A percentile compares a stretch with the other conserved stretches of the same genome.
phyloP scores from a whole-genome alignment of 768 basidiomycete species.

The Sarcodon sp. region DNA sequence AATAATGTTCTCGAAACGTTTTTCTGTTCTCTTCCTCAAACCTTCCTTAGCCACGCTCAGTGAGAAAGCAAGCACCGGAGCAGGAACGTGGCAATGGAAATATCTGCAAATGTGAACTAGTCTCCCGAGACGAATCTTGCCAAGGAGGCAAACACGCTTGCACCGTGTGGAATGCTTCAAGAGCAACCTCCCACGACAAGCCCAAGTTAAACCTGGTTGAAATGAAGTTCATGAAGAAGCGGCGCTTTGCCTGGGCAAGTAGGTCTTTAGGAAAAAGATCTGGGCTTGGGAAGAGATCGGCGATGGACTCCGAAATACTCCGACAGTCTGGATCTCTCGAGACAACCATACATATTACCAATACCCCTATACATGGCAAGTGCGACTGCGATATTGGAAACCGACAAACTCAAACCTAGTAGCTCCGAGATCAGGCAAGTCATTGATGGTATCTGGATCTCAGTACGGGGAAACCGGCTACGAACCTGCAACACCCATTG shows the following conservation, averaged over 20 bases:
- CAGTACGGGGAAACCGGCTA: too few relatives aligned
- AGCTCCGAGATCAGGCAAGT: too few relatives aligned
- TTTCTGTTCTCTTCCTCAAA: conserved; percentile 35
- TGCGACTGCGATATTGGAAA: too few relatives aligned
- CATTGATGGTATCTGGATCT: too few relatives aligned
- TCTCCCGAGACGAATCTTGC: conserved; percentile 19
- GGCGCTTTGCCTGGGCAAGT: conserved; percentile 36
- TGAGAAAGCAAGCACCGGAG: conserved; percentile 19
- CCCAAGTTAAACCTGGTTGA: conserved; percentile 25
- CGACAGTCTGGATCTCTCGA: too few relatives aligned
- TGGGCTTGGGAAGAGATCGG: conserved; percentile 36
- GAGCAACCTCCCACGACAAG: conserved; percentile 15
- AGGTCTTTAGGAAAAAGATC: conserved; percentile 37
- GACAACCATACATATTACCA: too few relatives aligned
- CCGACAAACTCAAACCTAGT: too few relatives aligned
- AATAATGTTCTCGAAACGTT: conserved; percentile 31
- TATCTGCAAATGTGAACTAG: conserved; percentile 46
- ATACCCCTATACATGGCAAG: too few relatives aligned
- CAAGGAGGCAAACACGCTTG: conserved; percentile 33
- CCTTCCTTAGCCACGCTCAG: conserved; percentile 38
- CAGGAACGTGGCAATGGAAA: conserved; percentile 44
- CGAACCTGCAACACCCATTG: too few relatives aligned
- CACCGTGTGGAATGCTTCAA: conserved; percentile 28
- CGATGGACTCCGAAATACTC: conserved; percentile 56
- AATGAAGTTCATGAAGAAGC: conserved; percentile 45